Evolutionary conservation across 2,329 filamentous ascomycete genomes (phyloP).

Genomic region (Colletotrichum limetticola): DNA sequence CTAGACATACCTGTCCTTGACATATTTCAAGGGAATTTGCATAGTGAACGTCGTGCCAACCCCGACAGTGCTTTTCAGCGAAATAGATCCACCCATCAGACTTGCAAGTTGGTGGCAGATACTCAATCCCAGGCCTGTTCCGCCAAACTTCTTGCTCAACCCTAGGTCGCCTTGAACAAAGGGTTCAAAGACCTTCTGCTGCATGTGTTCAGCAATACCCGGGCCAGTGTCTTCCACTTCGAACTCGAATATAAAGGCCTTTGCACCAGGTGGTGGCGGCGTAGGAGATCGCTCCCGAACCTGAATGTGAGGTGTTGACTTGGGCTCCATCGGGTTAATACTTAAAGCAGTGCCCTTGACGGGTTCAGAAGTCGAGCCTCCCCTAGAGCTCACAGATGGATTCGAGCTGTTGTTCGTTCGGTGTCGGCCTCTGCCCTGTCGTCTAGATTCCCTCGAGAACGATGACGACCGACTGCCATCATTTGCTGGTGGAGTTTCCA

Average conservation of each 20-base stretch:
- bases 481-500: conserved; percentile 49
- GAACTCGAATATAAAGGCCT: conserved; percentile 83
- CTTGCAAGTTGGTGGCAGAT: conserved; percentile 89
- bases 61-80: conserved; percentile 76
- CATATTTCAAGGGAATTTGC: conserved; percentile 82
- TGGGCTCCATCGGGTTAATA: conserved; percentile 72
- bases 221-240: conserved; percentile 90
- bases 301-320: conserved; percentile 57
- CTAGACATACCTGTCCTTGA: conserved; percentile 70
- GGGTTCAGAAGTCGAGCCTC: conserved; percentile 39
- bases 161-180: conserved; percentile 94
- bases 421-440: conserved; percentile 54
- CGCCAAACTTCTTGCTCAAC: conserved; percentile 89
- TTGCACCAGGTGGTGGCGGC: conserved; percentile 70
- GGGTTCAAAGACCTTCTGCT: conserved; percentile 88
- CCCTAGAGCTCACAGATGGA: conserved; percentile 61
- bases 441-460: conserved; percentile 58
- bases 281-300: conserved; percentile 67
- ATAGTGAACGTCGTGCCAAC: conserved; percentile 85
- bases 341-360: conserved; percentile 63
- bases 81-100: conserved; percentile 84
- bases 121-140: conserved; percentile 86
- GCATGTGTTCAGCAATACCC: conserved; percentile 82
- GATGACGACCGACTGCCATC: conserved; percentile 63
- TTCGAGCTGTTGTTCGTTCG: conserved; percentile 61